Percentiles rank a stretch among this genome's conserved stretches.
phyloP scores from a whole-genome alignment of 164 flowering plant species.

The Vitis amurensis region DNA sequence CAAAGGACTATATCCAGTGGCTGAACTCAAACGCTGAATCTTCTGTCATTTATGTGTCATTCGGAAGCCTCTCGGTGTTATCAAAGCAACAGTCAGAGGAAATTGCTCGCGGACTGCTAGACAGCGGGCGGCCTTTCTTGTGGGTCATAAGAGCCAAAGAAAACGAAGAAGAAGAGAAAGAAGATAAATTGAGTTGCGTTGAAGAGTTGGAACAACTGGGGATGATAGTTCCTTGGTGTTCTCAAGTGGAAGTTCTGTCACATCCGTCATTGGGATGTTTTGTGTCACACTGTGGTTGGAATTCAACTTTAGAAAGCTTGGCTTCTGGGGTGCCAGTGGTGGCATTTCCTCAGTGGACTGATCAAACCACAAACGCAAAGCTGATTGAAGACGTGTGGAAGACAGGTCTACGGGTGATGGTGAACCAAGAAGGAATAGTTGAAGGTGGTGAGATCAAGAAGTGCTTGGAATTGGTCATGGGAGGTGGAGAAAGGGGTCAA shows the following conservation, averaged over 20 bases:
- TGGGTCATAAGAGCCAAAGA: slow-evolving; percentile 37
- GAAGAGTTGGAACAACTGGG: slow-evolving; percentile 27
- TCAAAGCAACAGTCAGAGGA: slow-evolving; percentile 34
- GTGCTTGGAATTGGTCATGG: slow-evolving; percentile 36
- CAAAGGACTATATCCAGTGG: slow-evolving; percentile 37
- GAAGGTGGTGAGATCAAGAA: slow-evolving; percentile 26
- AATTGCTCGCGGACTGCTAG: slow-evolving; percentile 28
- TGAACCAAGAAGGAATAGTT: slow-evolving; percentile 22
- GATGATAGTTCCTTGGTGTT: slow-evolving; percentile 48
- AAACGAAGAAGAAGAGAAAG: slow-evolving; percentile 4
- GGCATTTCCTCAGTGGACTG: slow-evolving; percentile 40
- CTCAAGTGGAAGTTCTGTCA: slow-evolving; percentile 38
- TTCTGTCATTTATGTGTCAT: slow-evolving; percentile 46
- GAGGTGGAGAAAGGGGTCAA: slow-evolving; percentile 20
- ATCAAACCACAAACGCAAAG: slow-evolving; percentile 43
- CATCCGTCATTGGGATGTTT: slow-evolving; percentile 46
- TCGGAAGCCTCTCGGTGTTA: slow-evolving; percentile 34
- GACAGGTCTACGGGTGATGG: slow-evolving; percentile 32
- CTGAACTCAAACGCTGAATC: slow-evolving; percentile 32
- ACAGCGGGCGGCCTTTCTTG: slow-evolving; percentile 32
- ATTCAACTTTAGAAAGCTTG: slow-evolving; percentile 40
- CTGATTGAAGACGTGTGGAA: slow-evolving; percentile 41
- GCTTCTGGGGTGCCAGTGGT: slow-evolving; percentile 41
- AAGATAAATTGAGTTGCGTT: slow-evolving; percentile 5
- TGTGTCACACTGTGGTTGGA: slow-evolving; percentile 51